Base-by-base conservation (phyloP, 257 asterid genomes). In the Sherardia arvensis region DNA sequence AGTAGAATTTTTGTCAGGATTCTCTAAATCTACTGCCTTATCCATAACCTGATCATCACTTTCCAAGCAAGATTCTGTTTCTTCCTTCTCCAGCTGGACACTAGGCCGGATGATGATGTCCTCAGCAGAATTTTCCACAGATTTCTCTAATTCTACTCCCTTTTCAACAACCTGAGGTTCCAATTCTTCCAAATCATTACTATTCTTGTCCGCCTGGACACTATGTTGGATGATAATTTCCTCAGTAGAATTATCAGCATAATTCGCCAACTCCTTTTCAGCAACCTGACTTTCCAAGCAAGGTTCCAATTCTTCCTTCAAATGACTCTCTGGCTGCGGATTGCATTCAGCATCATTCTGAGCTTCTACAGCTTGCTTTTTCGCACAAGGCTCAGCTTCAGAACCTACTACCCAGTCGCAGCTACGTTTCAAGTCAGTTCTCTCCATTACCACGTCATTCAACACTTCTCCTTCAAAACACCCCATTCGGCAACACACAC, bases 401-500 rank as follows among this genome's bases (percentile, higher is more conserved):
- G 61, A 65, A 55, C 33, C 66, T 62, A 73, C 84, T 60, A 38
- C 77, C 56, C 36, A 43, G 61, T 72, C 69, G 62, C 58, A 73
- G 23, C 59, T 78, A 43, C 71, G 71, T 66, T 78, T 66, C 43
- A 75, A 68, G 66, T 66, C 88, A 51, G 58, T 72, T 66, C 40
- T 68, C 65, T 74, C 85, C 78, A 75, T 70, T 64, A 69, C 59
- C 66, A 74, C 74, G 67, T 70, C 73, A 58, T 34, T 68, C 72
- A 62, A 40, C 63, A 62, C 84, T 59, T 68, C 83, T 61, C 56
- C 73, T 77, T 57, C 76, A 48, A 66, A 67, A 69, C 68, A 58
- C 47, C 79, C 81, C 84, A 80, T 79, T 62, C 78, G 68, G 67
- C 60, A 21, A 64, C 53, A 70, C 74, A 73, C 34, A 43, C 75